phyloP scores from a whole-genome alignment of 1,284 basidiomycete species.

The Takashimella tepidaria region DNA sequence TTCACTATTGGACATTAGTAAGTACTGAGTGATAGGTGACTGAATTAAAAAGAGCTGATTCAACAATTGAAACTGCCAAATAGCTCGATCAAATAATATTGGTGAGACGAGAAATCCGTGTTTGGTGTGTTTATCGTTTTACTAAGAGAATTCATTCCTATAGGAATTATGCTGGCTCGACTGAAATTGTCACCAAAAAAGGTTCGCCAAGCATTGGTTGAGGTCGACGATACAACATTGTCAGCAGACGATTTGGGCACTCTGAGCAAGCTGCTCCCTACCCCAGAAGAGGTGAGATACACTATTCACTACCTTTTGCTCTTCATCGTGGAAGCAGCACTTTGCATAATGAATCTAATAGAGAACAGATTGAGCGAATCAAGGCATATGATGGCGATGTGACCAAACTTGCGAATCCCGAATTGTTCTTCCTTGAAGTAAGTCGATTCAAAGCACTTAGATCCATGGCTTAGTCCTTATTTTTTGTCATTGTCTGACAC shows the following conservation, averaged over 20 bases:
- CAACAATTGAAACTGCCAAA: background rate
- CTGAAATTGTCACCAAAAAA: slow-evolving; percentile 62
- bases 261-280: slow-evolving; percentile 68
- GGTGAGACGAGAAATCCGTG: slow-evolving; percentile 58
- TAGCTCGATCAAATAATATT: slow-evolving; percentile 71
- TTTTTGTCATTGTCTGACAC: too few species aligned
- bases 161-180: slow-evolving; percentile 73
- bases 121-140: background rate
- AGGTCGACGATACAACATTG: slow-evolving; percentile 62
- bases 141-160: too few species aligned
- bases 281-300: slow-evolving; percentile 64
- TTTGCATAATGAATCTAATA: background rate
- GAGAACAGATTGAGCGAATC: slow-evolving; percentile 56
- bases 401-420: slow-evolving; percentile 69
- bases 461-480: background rate
- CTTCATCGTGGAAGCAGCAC: too few species aligned
- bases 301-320: background rate
- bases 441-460: slow-evolving; percentile 11
- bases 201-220: slow-evolving; percentile 63
- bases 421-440: slow-evolving; percentile 76
- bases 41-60: background rate
- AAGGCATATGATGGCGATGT: slow-evolving; percentile 61
- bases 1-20: slow-evolving; percentile 66
- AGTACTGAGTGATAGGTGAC: slow-evolving; percentile 7
- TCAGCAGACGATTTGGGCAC: slow-evolving; percentile 66